Evolutionary conservation across 1,139 yeast species (phyloP), one percentile per base, ranked within the genome.

Genomic region (Suhomyces coccinellae): DNA sequence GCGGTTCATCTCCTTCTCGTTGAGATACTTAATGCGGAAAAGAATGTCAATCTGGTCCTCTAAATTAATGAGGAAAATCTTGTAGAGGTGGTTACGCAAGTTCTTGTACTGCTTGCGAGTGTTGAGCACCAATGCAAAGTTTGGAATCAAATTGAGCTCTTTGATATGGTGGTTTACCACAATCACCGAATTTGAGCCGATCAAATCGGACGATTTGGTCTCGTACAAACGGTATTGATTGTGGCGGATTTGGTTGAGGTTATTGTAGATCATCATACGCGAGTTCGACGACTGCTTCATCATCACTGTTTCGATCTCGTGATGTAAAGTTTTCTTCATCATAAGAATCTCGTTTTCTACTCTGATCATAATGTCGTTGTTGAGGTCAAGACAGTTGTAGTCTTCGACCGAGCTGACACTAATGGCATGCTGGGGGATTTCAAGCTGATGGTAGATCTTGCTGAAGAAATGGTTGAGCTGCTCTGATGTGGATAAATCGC

Each of bases 11-110:
- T 60, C 60, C 33, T 55, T 53, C 41, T 65, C 62, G 31, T 63
- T 61, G 32, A 59, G 56, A 51, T 72, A 71, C 50, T 71, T 73
- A 52, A 72, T 62, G 28, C 72, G 54, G 43, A 60, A 58, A 41
- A 73, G 61, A 1, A 67, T 65, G 35, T 73, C 76, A 20, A 73
- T 59, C 48, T 69, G 73, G 33, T 70, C 75, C 32, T 65, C 71
- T 42, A 72, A 51, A 52, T 74, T 74, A 40, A 71, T 63, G 48
- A 70, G 50, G 44, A 73, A 67, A 17, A 74, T 47, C 49, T 72
- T 72, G 54, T 62, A 65, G 24, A 74, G 52, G 50, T 73, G 79
- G 36, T 58, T 62, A 40, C 55, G 55, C 32, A 73, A 56, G 41
- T 52, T 53, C 35, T 56, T 59, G 38, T 55, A 57, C 37, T 68